Conservation (phyloP, 176 grass and related monocot genomes). For the Cenchrus americanus region DNA sequence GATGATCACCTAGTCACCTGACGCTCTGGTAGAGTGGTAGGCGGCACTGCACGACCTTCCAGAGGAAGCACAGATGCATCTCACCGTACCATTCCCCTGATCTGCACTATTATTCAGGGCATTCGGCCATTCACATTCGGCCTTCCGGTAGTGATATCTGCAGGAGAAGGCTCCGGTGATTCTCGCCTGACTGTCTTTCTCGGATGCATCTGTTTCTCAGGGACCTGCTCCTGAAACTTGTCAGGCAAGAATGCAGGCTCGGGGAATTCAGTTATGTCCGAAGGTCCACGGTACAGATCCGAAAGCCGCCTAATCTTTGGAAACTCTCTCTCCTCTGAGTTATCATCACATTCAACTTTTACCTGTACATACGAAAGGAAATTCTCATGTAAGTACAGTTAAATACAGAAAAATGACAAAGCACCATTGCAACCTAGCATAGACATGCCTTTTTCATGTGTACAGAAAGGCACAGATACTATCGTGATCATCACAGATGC, state of each 20-base stretch:
- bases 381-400: neutral
- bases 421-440: neutral
- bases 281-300: constrained; percentile 27
- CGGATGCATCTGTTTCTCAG: neutral
- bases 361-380: constrained; percentile 32
- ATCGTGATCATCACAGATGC: neutral
- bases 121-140: constrained; percentile 41
- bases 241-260: neutral
- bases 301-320: constrained; percentile 38
- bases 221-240: constrained; percentile 4
- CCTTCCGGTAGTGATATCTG: constrained; percentile 9
- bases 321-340: constrained; percentile 39
- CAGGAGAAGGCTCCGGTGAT: constrained; percentile 26
- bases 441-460: neutral
- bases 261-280: constrained; percentile 11
- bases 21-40: neutral
- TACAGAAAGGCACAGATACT: neutral
- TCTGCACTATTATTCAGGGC: neutral
- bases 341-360: constrained; percentile 20
- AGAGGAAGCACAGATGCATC: neutral
- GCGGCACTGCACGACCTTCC: neutral
- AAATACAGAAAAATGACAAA: neutral
- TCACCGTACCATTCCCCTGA: neutral
- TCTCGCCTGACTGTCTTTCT: constrained; percentile 23
- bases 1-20: neutral